Percentiles rank a stretch among this genome's conserved stretches.
phyloP scores from a whole-genome alignment of 176 grass and related monocot species.

The Oryza nivara region DNA sequence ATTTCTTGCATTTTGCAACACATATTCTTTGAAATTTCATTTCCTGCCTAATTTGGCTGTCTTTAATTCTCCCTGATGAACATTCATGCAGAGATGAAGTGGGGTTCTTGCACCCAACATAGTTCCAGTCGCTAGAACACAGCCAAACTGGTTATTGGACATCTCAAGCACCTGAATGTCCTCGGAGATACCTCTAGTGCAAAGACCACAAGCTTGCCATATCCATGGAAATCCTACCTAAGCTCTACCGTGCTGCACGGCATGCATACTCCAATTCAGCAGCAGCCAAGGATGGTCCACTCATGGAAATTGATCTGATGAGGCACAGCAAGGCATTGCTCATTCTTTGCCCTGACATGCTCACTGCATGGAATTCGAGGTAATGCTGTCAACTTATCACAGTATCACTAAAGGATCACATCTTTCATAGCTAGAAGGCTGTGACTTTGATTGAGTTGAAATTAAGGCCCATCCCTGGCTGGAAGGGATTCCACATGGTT shows the following conservation, averaged over 20 bases:
- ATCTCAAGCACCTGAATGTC: slow-evolving; percentile 30
- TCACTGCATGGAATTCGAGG: slow-evolving; percentile 83
- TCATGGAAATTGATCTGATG: slow-evolving; percentile 41
- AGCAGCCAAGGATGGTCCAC: slow-evolving; percentile 32
- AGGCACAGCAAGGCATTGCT: slow-evolving; percentile 70
- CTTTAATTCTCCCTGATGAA: neutral
- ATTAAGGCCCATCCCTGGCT: neutral
- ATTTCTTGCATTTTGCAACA: neutral
- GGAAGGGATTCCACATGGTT: slow-evolving; percentile 17
- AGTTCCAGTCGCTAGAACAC: slow-evolving; percentile 56
- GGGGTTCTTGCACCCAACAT: slow-evolving; percentile 71
- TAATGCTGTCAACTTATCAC: slow-evolving; percentile 17
- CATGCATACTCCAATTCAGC: slow-evolving; percentile 42
- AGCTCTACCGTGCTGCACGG: slow-evolving; percentile 49
- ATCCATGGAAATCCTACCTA: slow-evolving; percentile 49
- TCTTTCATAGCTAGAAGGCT: neutral
- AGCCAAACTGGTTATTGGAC: neutral
- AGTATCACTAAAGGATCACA: neutral
- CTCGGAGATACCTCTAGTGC: slow-evolving; percentile 59
- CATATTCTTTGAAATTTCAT: neutral
- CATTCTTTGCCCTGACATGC: slow-evolving; percentile 73
- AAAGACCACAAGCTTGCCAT: slow-evolving; percentile 82
- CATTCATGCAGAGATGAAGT: slow-evolving; percentile 63
- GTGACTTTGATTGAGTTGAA: neutral
- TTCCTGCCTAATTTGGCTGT: neutral